These are phyloP conservation scores for Aspergillus brasiliensis DNA, from an alignment of 2,329 filamentous ascomycete species.

Conservation along the genomic window DNA sequence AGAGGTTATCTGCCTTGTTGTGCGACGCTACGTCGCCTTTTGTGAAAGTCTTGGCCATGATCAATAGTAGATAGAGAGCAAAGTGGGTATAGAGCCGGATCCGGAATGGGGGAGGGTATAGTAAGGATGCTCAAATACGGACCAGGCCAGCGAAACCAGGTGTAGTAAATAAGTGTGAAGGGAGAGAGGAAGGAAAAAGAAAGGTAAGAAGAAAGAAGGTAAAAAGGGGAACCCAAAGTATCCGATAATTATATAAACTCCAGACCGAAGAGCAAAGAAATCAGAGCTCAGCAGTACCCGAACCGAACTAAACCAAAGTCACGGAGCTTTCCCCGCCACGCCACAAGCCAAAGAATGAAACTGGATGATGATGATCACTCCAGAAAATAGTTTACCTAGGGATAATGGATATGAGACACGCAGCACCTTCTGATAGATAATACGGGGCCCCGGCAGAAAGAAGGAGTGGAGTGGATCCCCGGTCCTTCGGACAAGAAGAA, in stretches of 20 bases:
- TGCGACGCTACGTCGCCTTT: constrained; percentile 85
- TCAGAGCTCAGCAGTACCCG: neutral
- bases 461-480: neutral
- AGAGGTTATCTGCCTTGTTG: constrained; percentile 83
- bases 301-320: constrained; percentile 8
- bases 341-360: neutral
- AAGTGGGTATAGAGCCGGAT: neutral
- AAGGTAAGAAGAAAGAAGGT: constrained; percentile 13
- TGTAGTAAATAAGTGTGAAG: neutral
- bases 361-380: neutral
- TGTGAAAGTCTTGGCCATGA: constrained; percentile 87
- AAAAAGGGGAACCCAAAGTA: neutral
- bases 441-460: neutral
- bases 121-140: neutral
- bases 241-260: too few species aligned
- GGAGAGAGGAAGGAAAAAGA: constrained; percentile 7
- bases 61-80: constrained; percentile 26
- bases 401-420: neutral
- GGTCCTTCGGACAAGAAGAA: neutral
- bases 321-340: constrained; percentile 2
- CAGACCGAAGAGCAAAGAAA: too few species aligned
- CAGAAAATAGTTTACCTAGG: neutral
- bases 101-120: too few species aligned
- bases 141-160: too few species aligned
- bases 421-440: neutral